Conservation (phyloP, 352 stramenopile genomes). For the Globisporangium cystogenes region DNA sequence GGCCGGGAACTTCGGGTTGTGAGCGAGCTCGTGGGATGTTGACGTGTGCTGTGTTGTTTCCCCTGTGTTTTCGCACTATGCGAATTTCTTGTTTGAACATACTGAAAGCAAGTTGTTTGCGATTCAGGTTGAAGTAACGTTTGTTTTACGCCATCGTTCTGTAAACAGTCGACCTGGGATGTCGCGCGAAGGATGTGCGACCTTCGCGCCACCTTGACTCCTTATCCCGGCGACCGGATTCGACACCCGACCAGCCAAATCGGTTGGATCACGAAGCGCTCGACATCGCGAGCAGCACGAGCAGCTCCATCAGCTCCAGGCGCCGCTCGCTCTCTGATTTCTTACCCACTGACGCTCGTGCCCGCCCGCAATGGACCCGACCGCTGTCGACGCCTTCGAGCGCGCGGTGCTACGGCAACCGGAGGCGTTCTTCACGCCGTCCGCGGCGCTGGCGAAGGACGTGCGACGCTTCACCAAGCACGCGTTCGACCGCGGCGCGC, state of each 20-base stretch:
- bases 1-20: constrained; percentile 5
- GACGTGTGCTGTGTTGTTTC: not conserved
- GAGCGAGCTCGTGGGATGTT: not conserved
- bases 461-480: constrained; percentile 79
- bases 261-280: constrained; percentile 1
- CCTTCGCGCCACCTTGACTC: not conserved
- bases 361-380: constrained; percentile 44
- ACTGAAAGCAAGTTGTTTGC: not conserved
- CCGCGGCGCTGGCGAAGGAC: constrained; percentile 47
- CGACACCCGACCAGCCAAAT: not conserved
- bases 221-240: not conserved
- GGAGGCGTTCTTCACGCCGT: constrained; percentile 83
- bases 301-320: not conserved
- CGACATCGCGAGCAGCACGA: not conserved
- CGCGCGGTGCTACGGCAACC: constrained; percentile 63
- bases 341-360: too few species aligned
- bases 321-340: too few species aligned
- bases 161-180: not conserved
- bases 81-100: not conserved
- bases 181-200: not conserved
- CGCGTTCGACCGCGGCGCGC: constrained; percentile 65
- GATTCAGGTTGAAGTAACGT: not conserved
- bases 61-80: not conserved
- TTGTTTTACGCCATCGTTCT: constrained; percentile 2
- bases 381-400: constrained; percentile 51